These are phyloP conservation scores for Yamadazyma endophytica DNA, from an alignment of 805 yeast species.

Conservation along the genomic window DNA sequence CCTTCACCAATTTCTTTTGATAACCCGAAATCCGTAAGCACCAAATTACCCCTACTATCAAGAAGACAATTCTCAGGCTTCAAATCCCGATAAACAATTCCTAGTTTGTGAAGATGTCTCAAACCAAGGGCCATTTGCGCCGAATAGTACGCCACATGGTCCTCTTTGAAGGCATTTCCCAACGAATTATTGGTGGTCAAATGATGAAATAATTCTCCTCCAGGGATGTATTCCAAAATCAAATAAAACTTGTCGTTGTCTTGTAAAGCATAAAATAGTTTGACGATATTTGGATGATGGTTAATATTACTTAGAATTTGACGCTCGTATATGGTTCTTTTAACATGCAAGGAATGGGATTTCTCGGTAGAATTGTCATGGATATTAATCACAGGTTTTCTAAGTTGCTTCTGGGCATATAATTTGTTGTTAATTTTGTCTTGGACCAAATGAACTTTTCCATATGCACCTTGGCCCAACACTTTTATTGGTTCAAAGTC, in stretches of 20 bases:
- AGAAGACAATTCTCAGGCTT: slow-evolving; percentile 45
- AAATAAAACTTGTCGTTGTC: slow-evolving; percentile 40
- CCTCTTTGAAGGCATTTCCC: slow-evolving; percentile 24
- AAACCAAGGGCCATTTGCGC: slow-evolving; percentile 42
- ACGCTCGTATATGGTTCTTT: slow-evolving; percentile 38
- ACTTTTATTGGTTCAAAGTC: slow-evolving; percentile 41
- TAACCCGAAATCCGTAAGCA: slow-evolving; percentile 42
- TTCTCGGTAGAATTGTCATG: slow-evolving; percentile 19
- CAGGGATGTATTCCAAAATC: slow-evolving; percentile 40
- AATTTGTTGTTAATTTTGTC: slow-evolving; percentile 33
- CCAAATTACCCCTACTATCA: slow-evolving; percentile 35
- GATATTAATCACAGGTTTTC: slow-evolving; percentile 30
- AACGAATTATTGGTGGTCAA: slow-evolving; percentile 22
- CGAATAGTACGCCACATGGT: slow-evolving; percentile 37
- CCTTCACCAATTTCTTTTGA: slow-evolving; percentile 29
- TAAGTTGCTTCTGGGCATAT: slow-evolving; percentile 42
- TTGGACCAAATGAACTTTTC: slow-evolving; percentile 39
- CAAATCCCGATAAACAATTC: slow-evolving; percentile 40
- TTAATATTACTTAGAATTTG: slow-evolving; percentile 35
- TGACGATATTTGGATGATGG: slow-evolving; percentile 42
- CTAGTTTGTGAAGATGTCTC: slow-evolving; percentile 34
- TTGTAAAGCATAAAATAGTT: slow-evolving; percentile 41
- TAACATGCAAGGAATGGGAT: slow-evolving; percentile 22
- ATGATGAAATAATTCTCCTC: slow-evolving; percentile 45
- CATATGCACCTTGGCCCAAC: slow-evolving; percentile 42